phyloP scores from a whole-genome alignment of 2,329 filamentous ascomycete species.

The Penicillium brevicompactum region DNA sequence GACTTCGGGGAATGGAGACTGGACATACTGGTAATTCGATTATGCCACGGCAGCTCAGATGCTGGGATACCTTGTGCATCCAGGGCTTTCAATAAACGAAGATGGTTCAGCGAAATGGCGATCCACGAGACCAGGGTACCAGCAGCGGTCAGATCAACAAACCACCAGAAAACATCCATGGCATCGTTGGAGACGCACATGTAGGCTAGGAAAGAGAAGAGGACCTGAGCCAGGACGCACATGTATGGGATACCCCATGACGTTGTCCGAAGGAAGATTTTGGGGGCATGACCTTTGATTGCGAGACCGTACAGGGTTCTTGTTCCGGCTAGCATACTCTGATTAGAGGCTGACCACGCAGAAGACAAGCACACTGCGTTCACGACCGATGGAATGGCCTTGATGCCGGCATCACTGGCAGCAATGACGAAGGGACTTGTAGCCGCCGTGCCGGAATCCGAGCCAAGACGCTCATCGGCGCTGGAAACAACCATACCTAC shows the following conservation, averaged over 20 bases:
- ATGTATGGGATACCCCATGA: constrained; percentile 48
- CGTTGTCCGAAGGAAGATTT: constrained; percentile 45
- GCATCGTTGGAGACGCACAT: constrained; percentile 51
- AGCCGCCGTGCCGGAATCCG: constrained; percentile 32
- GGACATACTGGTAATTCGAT: constrained; percentile 61
- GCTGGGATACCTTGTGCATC: constrained; percentile 57
- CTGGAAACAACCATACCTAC: constrained; percentile 64
- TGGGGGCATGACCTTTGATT: constrained; percentile 55
- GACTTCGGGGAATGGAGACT: no score
- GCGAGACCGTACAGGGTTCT: constrained; percentile 53
- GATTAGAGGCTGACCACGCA: constrained; percentile 70
- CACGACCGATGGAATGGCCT: constrained; percentile 69
- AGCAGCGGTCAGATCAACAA: constrained; percentile 63
- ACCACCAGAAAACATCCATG: constrained; percentile 67
- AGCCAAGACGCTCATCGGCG: constrained; percentile 42
- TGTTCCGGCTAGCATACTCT: constrained; percentile 60
- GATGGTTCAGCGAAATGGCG: constrained; percentile 61
- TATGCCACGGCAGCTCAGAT: constrained; percentile 62
- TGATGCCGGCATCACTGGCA: constrained; percentile 66
- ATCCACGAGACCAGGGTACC: constrained; percentile 67
- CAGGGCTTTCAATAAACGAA: constrained; percentile 58
- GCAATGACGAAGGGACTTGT: constrained; percentile 70
- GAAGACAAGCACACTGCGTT: constrained; percentile 77
- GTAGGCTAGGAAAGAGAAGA: constrained; percentile 49
- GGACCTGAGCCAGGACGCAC: constrained; percentile 43